Conservation (phyloP, 441 rosid genomes). For the Croton laevigatus region DNA sequence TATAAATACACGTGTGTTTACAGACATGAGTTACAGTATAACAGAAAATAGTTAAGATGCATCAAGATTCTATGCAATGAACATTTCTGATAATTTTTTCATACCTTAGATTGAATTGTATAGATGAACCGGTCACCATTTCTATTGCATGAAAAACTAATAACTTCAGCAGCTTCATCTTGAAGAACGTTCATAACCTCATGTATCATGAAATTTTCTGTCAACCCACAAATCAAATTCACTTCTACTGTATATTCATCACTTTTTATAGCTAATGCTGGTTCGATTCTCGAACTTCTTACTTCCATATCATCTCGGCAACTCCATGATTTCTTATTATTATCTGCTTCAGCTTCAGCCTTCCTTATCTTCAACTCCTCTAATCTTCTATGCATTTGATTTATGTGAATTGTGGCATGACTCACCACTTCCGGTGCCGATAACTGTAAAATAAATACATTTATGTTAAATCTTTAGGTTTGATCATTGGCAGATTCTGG, state of each 20-base stretch:
- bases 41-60: too few species aligned
- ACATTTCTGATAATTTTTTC: too few species aligned
- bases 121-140: slow-evolving; percentile 1
- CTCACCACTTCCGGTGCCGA: slow-evolving; percentile 28
- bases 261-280: slow-evolving; percentile 19
- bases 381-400: slow-evolving; percentile 26
- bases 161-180: slow-evolving; percentile 44
- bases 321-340: neutral
- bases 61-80: too few species aligned
- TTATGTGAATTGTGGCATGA: slow-evolving; percentile 29
- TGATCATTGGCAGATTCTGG: too few species aligned
- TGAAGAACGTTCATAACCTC: slow-evolving; percentile 30
- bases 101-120: neutral
- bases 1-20: too few species aligned
- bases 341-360: neutral
- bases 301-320: neutral
- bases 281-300: neutral
- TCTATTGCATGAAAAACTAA: slow-evolving; percentile 20
- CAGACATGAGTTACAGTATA: too few species aligned
- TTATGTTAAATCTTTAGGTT: too few species aligned
- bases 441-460: neutral
- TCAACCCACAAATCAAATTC: slow-evolving; percentile 18
- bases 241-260: slow-evolving; percentile 28
- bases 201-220: slow-evolving; percentile 25
- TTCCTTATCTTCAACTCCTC: slow-evolving; percentile 20